phyloP scores from a whole-genome alignment of 1,139 yeast species.

The Zygoascus sp. region DNA sequence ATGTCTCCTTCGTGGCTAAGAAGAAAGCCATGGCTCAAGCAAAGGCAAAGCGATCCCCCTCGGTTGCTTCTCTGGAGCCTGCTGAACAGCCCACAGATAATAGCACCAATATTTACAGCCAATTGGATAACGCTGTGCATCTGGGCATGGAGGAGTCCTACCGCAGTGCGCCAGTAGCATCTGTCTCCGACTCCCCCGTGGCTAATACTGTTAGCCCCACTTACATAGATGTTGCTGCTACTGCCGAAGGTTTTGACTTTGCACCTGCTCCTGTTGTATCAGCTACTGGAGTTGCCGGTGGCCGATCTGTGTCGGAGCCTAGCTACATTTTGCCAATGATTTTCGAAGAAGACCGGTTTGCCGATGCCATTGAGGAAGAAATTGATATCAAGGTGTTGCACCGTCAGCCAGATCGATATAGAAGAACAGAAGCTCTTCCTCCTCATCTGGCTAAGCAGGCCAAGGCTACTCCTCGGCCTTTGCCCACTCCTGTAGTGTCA shows the following conservation, averaged over 20 bases:
- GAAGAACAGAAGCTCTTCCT: constrained; percentile 10
- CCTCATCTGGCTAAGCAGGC: constrained; percentile 7
- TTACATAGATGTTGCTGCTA: constrained; percentile 1
- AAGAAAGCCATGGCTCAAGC: constrained; percentile 7
- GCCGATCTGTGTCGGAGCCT: constrained; percentile 8
- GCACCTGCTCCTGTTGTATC: neutral
- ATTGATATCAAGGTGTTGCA: constrained; percentile 24
- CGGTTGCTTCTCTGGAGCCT: constrained; percentile 2
- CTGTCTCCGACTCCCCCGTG: too few relatives aligned
- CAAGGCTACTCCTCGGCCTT: constrained; percentile 1
- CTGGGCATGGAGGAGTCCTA: neutral
- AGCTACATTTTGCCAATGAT: constrained; percentile 34
- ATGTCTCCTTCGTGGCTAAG: constrained; percentile 19
- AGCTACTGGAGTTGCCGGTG: neutral
- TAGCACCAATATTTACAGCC: neutral
- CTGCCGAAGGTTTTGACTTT: neutral
- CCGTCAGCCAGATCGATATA: constrained; percentile 7
- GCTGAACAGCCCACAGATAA: neutral
- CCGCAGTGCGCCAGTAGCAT: neutral
- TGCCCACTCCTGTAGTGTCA: constrained; percentile 5
- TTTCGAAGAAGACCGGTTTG: constrained; percentile 39
- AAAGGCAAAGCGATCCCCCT: constrained; percentile 5
- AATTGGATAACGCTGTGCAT: neutral
- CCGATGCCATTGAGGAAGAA: constrained; percentile 38
- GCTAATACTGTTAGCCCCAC: too few relatives aligned